Evolutionary conservation across 2,329 filamentous ascomycete genomes (phyloP), one percentile per base, ranked within the genome.

Genomic region (Clonostachys rosea): DNA sequence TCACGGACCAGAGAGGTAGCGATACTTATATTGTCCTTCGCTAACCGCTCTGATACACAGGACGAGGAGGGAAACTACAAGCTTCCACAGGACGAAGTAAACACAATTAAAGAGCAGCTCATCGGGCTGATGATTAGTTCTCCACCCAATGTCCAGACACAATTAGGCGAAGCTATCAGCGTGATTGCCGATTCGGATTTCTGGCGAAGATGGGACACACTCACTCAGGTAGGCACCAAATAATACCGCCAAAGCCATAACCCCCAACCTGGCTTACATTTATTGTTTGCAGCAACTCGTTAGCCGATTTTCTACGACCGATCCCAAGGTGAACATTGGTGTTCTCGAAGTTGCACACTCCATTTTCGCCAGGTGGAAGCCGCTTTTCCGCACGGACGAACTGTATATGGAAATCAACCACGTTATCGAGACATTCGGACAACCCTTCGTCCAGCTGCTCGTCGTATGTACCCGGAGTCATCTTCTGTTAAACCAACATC

Each of bases 101-200:
- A 75, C 30, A 89, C 89, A 40, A 96, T 99, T 75, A 99, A 99
- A 73, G 83, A 84, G 61, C 91, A 96, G 73, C 82, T 99, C 52
- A 92, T 99, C 59, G 92, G 90, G 48, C 77, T 99, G 58, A 99
- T 99, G 94, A 95, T 96, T 59, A 84, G 86, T 9, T 91, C 94
- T 20, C 94, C 92, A 5, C 67, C 88, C 16, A 86, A 83, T 50
- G 87, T 99, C 54, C 95, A 97, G 70, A 84, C 89, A 50, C 94
- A 99, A 70, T 80, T 99, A 36, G 94, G 94, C 56, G 94, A 97
- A 63, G 91, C 94, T 52, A 95, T 97, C 66, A 96, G 92, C 69
- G 83, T 95, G 58, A 97, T 99, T 59, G 94, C 94, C 50, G 92
- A 97, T 69, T 97, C 91, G 56, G 94, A 99, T 66, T 99, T 99